Evolutionary conservation across 225 moss, liverwort and hornwort genomes (phyloP).

Genomic region (Marchantia polymorpha): DNA sequence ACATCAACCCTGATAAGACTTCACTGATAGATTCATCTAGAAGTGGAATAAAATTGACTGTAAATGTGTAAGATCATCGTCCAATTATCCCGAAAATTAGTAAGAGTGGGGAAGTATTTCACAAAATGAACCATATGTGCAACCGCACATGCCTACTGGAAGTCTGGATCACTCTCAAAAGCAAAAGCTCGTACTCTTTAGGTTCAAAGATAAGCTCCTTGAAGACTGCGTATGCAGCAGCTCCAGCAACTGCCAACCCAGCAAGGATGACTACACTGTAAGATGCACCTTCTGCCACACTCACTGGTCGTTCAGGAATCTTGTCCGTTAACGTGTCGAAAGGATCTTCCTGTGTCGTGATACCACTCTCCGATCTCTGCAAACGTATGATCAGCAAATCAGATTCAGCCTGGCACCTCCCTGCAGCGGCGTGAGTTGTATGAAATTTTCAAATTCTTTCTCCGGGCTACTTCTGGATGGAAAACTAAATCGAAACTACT

Average conservation of each 20-base stretch:
- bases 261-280: conserved; percentile 83
- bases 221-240: conserved; percentile 90
- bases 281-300: conserved; percentile 89
- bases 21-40: too few species aligned
- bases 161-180: not conserved
- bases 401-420: not conserved
- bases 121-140: not conserved
- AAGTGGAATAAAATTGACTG: too few species aligned
- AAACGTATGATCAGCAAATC: not conserved
- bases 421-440: not conserved
- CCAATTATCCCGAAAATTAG: not conserved
- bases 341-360: conserved; percentile 67
- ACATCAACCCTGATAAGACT: too few species aligned
- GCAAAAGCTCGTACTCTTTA: conserved; percentile 61
- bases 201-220: conserved; percentile 91
- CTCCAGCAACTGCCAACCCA: conserved; percentile 82
- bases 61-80: too few species aligned
- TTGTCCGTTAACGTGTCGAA: conserved; percentile 96
- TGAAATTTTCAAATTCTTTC: not conserved
- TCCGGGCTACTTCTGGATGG: not conserved
- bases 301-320: conserved; percentile 91
- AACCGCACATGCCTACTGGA: not conserved
- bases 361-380: conserved; percentile 27
- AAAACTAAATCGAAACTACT: not conserved
- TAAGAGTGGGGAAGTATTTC: not conserved